Base-by-base conservation (phyloP, 2,329 filamentous ascomycete genomes). In the Didymellaceae sp. region DNA sequence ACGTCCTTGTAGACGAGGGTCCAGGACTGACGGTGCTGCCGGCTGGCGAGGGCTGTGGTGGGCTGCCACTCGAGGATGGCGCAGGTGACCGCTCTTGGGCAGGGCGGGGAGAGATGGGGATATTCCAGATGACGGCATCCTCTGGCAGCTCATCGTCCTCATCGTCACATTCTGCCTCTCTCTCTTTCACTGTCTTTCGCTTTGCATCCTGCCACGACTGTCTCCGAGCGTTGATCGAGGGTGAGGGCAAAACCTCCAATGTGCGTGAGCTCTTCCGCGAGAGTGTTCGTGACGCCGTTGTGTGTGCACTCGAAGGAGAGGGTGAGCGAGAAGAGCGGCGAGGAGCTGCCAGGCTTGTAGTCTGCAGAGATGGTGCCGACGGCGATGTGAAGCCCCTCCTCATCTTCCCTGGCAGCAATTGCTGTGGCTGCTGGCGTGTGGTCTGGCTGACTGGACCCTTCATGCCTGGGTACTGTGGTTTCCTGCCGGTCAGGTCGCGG, bases 111-210 rank as follows among this genome's bases (percentile, higher is more conserved):
- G 89, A 92, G 35, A 94, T 84, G 5, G 90, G 90, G 2, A 94
- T 86, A 58, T 94, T 94, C 74, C 90, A 89, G 37, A 94, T 82
- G 43, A 91, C 81, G 18, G 89, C 82, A 45, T 90, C 89, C 20
- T 92, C 89, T 0, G 90, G 90, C 22, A 94, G 86, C 49, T 82
- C 80, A 55, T 90, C 85, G 64, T 91, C 88, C 35, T 67, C 67
- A 45, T 91, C 87, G 59, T 92, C 88, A 61, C 90, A 92, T 66
- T 93, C 89, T 45, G 84, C 82, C 68, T 94, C 90, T 43, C 91
- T 77, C 63, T 92, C 85, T 52, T 86, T 75, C 1, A 83, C 79
- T 0, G 86, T 85, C 70, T 91, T 93, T 49, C 86, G 80, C 24
- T 63, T 59, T 34, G 77, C 82, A 0, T 86, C 82, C 69, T 91